Base-by-base conservation (phyloP, 495 filamentous ascomycete genomes). In the Penicillium paradoxum region DNA sequence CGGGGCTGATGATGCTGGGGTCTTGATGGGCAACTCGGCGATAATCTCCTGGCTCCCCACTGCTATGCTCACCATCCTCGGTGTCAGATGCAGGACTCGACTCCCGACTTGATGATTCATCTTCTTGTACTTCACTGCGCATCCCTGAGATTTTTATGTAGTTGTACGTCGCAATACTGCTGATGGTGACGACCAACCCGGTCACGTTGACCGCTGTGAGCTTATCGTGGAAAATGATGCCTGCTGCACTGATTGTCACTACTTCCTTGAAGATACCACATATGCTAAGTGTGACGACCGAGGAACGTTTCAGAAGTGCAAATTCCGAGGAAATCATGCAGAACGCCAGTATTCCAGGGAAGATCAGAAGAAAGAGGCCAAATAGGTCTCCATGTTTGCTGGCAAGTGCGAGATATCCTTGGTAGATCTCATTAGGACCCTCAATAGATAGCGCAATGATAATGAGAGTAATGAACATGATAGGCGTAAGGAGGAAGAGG, bases 181-280 rank as follows among this genome's bases (percentile, higher is more conserved):
- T 68, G 44, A 99, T 89, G 0, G 95, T 99, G 27, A 97, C 81
- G n/a, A 91, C 64, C 10, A 99, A 69, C 4, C 95, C 95, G 4
- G 84, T 82, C 0, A 97, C 68, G 61, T 99, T 99, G 73, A 99
- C 83, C 2, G 85, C 78, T 0, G 93, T 97, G 54, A 99, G 81
- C 45, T 79, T 80, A 62, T 99, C 95, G 58, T 91, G 83, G 73
- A 97, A 99, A 6, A 95, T 83, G 13, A 95, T 67, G 17, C 88
- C 88, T 0, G 93, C 95, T 1, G 90, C 90, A 34, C 83, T 83
- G 63, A 99, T 97, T 6, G 95, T 99, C 46, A 99, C 85, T 10
- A 96, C 95, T 72, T 99, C 95, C 70, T 99, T 99, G 78, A 99
- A 97, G 46, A 97, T 99, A 42, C 95, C 95, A 56, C 91, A 95